Base-by-base conservation (phyloP, 2,329 filamentous ascomycete species). In the Aphanoascus verrucosus region DNA sequence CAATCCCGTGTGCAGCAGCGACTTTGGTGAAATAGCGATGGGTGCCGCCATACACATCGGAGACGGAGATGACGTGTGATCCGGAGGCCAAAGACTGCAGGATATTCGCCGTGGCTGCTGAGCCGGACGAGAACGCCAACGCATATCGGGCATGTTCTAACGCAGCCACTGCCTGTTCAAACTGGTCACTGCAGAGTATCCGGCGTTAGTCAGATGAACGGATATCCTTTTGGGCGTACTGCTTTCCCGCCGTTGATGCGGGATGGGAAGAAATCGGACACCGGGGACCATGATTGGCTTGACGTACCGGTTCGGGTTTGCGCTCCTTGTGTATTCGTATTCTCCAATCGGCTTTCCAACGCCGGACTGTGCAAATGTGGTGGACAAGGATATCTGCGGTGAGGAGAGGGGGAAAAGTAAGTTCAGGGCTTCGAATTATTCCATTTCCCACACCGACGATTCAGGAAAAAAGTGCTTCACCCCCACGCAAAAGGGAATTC, bases 11-110 rank as follows among this genome's bases (percentile, higher is more conserved):
- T 23, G 93, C 89, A 64, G 88, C 83, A 54, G 93, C 93, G 49
- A 97, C 93, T 74, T 96, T 90, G 60, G 93, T 98, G 77, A 98
- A 98, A 77, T 98, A 98, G 65, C 93, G 81, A 75, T 98, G 93
- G 41, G 93, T 98, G 62, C 93, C 93, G 62, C 93, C 93, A 70
- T 98, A 98, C 63, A 98, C 90, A 69, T 98, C 93, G 44, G 89
- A 94, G 46, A 98, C 88, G 57, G 89, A 96, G 63, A 98, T 84
- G 64, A 98, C 88, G 73, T 98, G 93, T 46, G 88, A 93, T 58
- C 89, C 90, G 11, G 86, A 79, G 20, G 91, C 89, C 55, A 98
- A 81, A 61, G 87, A 93, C 74, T 97, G 93, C 55, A 98, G 81
- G 65, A 98, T 88, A 62, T 81, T 88, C 57, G 93, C 91, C 0